Conservation (phyloP, 805 yeast species). For the Candida chilensis region DNA sequence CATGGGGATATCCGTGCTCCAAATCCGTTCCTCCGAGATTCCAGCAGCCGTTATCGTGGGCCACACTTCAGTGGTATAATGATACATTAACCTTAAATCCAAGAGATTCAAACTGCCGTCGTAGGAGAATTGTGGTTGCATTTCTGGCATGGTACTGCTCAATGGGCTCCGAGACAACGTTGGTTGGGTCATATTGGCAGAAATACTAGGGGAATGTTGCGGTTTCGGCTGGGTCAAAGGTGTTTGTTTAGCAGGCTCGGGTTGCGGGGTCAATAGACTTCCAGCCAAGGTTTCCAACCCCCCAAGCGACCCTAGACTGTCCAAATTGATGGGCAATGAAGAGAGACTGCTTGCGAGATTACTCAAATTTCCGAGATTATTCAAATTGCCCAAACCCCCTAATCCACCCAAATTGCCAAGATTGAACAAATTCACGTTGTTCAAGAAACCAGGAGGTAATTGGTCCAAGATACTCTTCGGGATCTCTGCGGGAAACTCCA, state of each 20-base stretch:
- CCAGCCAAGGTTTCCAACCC: no score
- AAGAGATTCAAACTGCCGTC: constrained; percentile 47
- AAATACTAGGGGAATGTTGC: background rate
- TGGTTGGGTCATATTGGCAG: background rate
- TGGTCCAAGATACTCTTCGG: background rate
- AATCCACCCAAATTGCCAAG: background rate
- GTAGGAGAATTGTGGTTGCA: constrained; percentile 2
- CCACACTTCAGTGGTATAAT: constrained; percentile 78
- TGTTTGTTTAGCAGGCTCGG: no score
- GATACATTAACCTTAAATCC: constrained; percentile 78
- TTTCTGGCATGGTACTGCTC: no score
- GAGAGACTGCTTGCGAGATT: background rate
- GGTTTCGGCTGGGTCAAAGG: no score
- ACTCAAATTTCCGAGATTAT: constrained; percentile 1
- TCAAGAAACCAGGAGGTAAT: background rate
- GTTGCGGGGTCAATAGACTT: no score
- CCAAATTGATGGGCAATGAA: background rate
- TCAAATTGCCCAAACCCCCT: background rate
- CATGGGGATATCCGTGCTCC: constrained; percentile 84
- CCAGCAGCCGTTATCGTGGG: constrained; percentile 87
- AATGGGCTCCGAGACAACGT: constrained; percentile 5
- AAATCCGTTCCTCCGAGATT: constrained; percentile 73
- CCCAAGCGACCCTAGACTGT: background rate
- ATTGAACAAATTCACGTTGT: background rate
- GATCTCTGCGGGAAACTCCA: no score